A percentile compares a stretch with the other conserved stretches of the same genome.
These are phyloP conservation scores for Wickerhamomyces sp. DNA, from an alignment of 1,139 yeast species.

Conservation along the genomic window DNA sequence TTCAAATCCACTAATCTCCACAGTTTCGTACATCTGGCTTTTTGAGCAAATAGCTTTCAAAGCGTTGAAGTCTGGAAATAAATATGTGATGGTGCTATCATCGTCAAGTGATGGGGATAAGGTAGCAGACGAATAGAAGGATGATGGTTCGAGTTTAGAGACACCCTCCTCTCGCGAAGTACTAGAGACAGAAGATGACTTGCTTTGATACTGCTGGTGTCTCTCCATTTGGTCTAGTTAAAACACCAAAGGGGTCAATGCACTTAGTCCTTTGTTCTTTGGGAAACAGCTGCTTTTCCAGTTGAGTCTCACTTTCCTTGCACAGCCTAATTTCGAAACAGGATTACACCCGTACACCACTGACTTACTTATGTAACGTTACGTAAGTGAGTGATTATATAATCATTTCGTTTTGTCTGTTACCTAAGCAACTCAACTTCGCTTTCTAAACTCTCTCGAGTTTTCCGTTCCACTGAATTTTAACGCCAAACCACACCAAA, in stretches of 20 bases:
- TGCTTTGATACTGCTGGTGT: not conserved
- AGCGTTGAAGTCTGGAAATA: slow-evolving; percentile 50
- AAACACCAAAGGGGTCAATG: slow-evolving; percentile 7
- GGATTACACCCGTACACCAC: not conserved
- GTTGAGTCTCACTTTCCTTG: not conserved
- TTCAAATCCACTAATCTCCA: slow-evolving; percentile 67
- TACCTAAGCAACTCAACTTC: too few species aligned
- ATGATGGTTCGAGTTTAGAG: not conserved
- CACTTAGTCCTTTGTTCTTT: not conserved
- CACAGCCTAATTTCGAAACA: not conserved
- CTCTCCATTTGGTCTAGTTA: slow-evolving; percentile 3
- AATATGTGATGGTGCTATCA: slow-evolving; percentile 19
- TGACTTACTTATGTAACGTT: too few species aligned
- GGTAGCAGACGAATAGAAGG: not conserved
- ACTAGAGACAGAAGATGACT: not conserved
- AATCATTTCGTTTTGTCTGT: too few species aligned
- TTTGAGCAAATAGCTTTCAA: slow-evolving; percentile 32
- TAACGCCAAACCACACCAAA: not conserved
- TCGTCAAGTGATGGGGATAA: slow-evolving; percentile 1
- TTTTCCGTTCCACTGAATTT: too few species aligned
- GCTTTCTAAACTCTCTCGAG: too few species aligned
- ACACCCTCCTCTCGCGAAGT: not conserved
- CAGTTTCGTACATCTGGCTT: slow-evolving; percentile 28
- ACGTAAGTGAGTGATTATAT: too few species aligned
- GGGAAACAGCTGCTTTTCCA: too few species aligned